Percentiles rank a stretch among this genome's conserved stretches.
phyloP scores from a whole-genome alignment of 441 rosid genomes.

The Flueggea neowawraea region DNA sequence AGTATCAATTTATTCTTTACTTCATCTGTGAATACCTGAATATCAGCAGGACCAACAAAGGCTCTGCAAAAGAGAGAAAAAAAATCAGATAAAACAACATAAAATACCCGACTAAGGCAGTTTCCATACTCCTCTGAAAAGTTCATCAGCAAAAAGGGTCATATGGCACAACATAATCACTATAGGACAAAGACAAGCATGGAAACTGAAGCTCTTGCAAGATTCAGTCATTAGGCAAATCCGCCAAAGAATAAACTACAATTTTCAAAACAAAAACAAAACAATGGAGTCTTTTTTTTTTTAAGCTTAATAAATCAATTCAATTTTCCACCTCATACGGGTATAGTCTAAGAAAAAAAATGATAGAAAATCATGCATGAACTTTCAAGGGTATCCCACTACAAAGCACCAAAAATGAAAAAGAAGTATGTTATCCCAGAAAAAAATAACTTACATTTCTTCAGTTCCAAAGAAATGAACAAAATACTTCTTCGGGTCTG shows the following conservation, averaged over 20 bases:
- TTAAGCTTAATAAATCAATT: too few species aligned
- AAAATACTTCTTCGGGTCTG: slow-evolving; percentile 89
- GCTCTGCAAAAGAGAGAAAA: slow-evolving; percentile 55
- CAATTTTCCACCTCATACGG: too few species aligned
- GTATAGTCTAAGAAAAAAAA: too few species aligned
- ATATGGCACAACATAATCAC: too few species aligned
- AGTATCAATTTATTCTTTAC: slow-evolving; percentile 68
- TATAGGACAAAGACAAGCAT: too few species aligned
- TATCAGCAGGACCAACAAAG: slow-evolving; percentile 86
- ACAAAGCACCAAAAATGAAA: background rate
- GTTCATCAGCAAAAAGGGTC: too few species aligned
- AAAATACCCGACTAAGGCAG: background rate
- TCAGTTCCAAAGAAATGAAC: slow-evolving; percentile 96
- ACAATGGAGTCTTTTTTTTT: too few species aligned
- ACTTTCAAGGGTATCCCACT: background rate
- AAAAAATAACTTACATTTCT: slow-evolving; percentile 79
- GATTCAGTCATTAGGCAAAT: too few species aligned
- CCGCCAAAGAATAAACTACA: too few species aligned
- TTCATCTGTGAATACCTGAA: slow-evolving; percentile 81
- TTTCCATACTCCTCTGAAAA: background rate
- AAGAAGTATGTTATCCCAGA: background rate
- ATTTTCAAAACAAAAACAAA: too few species aligned
- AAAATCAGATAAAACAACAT: background rate
- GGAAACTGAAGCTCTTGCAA: too few species aligned
- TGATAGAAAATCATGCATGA: too few species aligned